These are phyloP conservation scores for Calonectria pseudoreteaudii DNA, from an alignment of 2,329 filamentous ascomycete genomes.

Conservation along the genomic window DNA sequence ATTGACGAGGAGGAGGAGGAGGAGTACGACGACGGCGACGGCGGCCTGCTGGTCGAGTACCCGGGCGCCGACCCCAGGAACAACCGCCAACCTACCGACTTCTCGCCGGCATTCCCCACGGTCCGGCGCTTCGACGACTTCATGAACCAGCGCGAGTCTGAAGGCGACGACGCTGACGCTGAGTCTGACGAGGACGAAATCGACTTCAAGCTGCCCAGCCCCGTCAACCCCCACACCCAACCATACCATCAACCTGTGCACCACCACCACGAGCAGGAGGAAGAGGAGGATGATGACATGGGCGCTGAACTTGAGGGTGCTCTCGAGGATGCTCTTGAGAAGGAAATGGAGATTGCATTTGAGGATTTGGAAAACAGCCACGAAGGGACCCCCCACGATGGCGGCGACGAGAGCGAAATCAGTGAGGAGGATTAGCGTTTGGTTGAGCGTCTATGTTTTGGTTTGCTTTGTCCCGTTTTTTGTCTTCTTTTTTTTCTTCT, in stretches of 20 bases:
- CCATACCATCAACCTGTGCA: slow-evolving; percentile 45
- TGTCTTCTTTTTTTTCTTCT: not conserved
- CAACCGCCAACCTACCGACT: slow-evolving; percentile 51
- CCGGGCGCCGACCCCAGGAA: slow-evolving; percentile 60
- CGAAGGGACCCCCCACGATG: slow-evolving; percentile 57
- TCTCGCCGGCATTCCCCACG: slow-evolving; percentile 62
- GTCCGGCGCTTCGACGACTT: slow-evolving; percentile 66
- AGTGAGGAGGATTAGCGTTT: slow-evolving; percentile 70
- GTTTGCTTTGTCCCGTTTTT: not conserved
- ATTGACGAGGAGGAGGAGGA: slow-evolving; percentile 64
- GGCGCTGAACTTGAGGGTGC: slow-evolving; percentile 41
- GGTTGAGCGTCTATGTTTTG: not conserved
- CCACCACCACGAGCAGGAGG: not conserved
- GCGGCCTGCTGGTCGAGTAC: slow-evolving; percentile 70
- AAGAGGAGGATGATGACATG: slow-evolving; percentile 45
- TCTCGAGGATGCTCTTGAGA: slow-evolving; percentile 56
- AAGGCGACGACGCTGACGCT: slow-evolving; percentile 60
- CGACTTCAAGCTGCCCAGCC: slow-evolving; percentile 66
- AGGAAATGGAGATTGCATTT: slow-evolving; percentile 63
- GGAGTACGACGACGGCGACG: slow-evolving; percentile 68
- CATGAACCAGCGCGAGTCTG: slow-evolving; percentile 58
- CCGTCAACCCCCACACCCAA: slow-evolving; percentile 55
- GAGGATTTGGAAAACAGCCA: slow-evolving; percentile 67
- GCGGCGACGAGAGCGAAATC: slow-evolving; percentile 71
- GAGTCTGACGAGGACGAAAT: slow-evolving; percentile 61